Base-by-base conservation (phyloP, 768 basidiomycete genomes). In the Collybiopsis confluens region DNA sequence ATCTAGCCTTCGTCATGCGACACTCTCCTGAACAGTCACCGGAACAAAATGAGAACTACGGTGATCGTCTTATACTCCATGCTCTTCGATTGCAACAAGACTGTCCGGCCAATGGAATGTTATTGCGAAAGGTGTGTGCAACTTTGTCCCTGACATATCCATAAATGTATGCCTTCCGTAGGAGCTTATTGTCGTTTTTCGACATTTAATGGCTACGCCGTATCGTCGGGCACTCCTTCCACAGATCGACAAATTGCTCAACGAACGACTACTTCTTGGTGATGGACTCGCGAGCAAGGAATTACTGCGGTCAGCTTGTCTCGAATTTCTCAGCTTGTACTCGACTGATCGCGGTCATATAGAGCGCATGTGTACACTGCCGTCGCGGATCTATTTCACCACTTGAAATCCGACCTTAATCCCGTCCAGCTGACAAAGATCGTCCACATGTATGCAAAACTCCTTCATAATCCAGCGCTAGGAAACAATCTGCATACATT, bases 151-250 rank as follows among this genome's bases (percentile, higher is more conserved):
- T 37, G 20, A 9, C 20, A 35, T 23, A 11, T 44, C 33, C 54
- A 49, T 61, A 63, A 23, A 65, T 37, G 43, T 48, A 26, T 57
- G 27, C 38, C 11, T 45, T 53, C 15, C 21, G 6, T 63, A 95
- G 92, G 96, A 98, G 64, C 73, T 98, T 45, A 84, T 96, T 74
- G 86, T 96, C 11, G 93, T 94, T 10, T 86, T 96, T 48, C 82
- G 96, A 40, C 95, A 98, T 68, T 80, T 98, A 20, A 80, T 94
- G 57, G 83, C 81, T 15, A 88, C 86, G 13, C 80, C 85, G 15
- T 86, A 92, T 62, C 79, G 92, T 45, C 79, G 83, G 38, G 86
- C 86, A 15, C 81, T 98, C 45, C 73, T 96, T 35, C 78, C 83
- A 1, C 85, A 92, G 56, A 79, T 98, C 44, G 92, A 96, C 68